A percentile compares a stretch with the other conserved stretches of the same genome.
Evolutionary conservation across 495 filamentous ascomycete genomes (phyloP).

Genomic region (Talaromyces thailandensis): DNA sequence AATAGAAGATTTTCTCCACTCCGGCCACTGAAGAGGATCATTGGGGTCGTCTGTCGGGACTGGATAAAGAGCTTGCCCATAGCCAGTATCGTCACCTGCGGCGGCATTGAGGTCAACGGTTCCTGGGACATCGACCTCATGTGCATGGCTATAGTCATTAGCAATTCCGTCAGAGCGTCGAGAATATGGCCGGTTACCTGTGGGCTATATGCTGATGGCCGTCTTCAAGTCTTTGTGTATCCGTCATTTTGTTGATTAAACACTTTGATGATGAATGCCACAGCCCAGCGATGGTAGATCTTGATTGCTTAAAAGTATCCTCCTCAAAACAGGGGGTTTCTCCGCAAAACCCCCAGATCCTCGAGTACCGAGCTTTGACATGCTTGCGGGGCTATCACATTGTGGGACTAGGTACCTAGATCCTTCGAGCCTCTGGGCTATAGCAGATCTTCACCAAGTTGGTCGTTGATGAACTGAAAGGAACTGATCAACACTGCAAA

Average conservation of each 20-base stretch:
- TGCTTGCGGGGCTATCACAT: background rate
- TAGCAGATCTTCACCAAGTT: background rate
- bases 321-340: background rate
- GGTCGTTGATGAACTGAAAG: background rate
- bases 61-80: conserved; percentile 54
- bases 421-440: background rate
- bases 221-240: background rate
- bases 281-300: background rate
- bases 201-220: background rate
- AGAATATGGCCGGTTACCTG: background rate
- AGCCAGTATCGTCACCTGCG: conserved; percentile 54
- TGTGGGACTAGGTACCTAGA: background rate
- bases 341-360: background rate
- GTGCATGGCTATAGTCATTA: conserved; percentile 37
- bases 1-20: conserved; percentile 51
- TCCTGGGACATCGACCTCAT: conserved; percentile 48
- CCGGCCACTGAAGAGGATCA: conserved; percentile 56
- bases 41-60: conserved; percentile 56
- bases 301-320: background rate
- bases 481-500: background rate
- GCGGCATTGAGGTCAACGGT: conserved; percentile 44
- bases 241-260: background rate
- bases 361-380: background rate
- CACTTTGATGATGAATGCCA: background rate
- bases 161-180: background rate